These are phyloP conservation scores for Sarocladiaceae sp. DNA, from an alignment of 2,329 filamentous ascomycete species.

Conservation along the genomic window DNA sequence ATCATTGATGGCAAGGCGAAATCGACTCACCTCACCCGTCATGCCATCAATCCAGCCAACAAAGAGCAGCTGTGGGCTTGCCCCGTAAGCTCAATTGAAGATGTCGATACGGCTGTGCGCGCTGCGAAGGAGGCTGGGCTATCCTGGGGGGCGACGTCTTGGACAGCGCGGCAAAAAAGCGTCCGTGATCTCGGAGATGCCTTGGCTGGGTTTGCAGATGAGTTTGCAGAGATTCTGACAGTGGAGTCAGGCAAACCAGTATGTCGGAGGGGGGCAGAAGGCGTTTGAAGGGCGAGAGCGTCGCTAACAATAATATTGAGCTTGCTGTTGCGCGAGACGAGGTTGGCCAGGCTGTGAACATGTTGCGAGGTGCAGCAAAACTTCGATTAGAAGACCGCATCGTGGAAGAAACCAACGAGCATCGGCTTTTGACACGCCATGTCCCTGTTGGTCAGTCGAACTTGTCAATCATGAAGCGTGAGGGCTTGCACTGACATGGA, in stretches of 20 bases:
- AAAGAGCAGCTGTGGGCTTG: conserved; percentile 7
- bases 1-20: not conserved
- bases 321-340: not conserved
- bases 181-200: conserved; percentile 9
- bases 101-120: conserved; percentile 7
- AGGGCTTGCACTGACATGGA: not conserved
- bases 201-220: not conserved
- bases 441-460: not conserved
- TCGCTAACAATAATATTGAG: not conserved
- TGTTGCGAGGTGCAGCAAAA: conserved; percentile 1
- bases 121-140: conserved; percentile 8
- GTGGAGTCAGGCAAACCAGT: conserved; percentile 11
- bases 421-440: not conserved
- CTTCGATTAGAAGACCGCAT: not conserved
- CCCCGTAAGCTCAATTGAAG: conserved; percentile 6
- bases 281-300: not conserved
- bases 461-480: not conserved
- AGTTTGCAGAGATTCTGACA: conserved; percentile 6
- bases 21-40: not conserved
- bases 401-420: not conserved
- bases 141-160: conserved; percentile 7
- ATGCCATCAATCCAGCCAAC: conserved; percentile 11
- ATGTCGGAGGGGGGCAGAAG: not conserved
- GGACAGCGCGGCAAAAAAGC: conserved; percentile 3
- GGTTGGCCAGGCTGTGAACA: not conserved